Evolutionary conservation across 345 rosid genomes (phyloP), one percentile per base, ranked within the genome.

Genomic region (Eucalyptus tenuipes): DNA sequence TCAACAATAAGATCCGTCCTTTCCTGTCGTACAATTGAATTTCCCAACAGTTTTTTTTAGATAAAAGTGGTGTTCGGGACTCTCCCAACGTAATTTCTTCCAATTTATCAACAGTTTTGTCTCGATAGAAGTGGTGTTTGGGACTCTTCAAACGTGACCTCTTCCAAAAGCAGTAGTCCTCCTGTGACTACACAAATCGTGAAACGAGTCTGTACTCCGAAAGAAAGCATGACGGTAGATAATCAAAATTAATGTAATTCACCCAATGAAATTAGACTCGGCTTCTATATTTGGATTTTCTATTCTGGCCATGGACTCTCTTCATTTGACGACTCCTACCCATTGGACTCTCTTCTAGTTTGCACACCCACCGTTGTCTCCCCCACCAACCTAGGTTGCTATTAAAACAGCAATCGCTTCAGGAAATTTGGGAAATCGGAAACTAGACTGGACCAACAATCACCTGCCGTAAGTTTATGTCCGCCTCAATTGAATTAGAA

Each of bases 201-300:
- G 71, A 64, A 64, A 64, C 0, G 0, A 64, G 37, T 14, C 2
- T n/a, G 10, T 64, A n/a, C 75, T 64, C 0, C 1, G 37, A 64
- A 17, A 64, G 18, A 7, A 64, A 64, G 33, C 20, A 14, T n/a
- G 75, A 14, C 3, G 8, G 79, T 66, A 66, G 22, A 31, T 8
- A 31, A 31, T 66, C 16, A 3, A 64, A 64, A 64, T 13, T 64
- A 66, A 66, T 14, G 18, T 31, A 66, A 31, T 33, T 17, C 80
- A 17, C 80, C 25, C 24, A 31, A 16, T 33, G 12, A 37, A 31
- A 68, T 16, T 68, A 8, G 24, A 8, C 6, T 52, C 10, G 25
- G 25, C 57, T 52, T 18, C 24, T 8, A 3, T 33, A 18, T 31
- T 68, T 31, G 44, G 18, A 16, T 5, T 33, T 37, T 68, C 80